Evolutionary conservation across 805 yeast species (phyloP), one percentile per base, ranked within the genome.

Genomic region (Metschnikowia rubicola): DNA sequence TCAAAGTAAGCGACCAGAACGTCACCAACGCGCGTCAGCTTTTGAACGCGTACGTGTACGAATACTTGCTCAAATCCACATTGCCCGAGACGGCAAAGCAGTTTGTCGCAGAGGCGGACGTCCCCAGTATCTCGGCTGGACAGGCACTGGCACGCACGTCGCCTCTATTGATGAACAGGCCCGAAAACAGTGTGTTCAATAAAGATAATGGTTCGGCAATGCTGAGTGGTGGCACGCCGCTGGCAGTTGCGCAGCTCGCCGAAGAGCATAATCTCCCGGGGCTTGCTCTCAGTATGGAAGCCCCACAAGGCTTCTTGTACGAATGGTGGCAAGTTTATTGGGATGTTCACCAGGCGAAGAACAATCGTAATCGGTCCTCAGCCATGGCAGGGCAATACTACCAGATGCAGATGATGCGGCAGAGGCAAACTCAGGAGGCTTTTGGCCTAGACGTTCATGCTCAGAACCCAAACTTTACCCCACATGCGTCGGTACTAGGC

Each of bases 251-350:
- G 35, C 71, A 64, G 41, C 59, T 66, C 39, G 63, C 61, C 39
- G 70, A 64, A 52, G 73, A 70, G 8, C 63, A 68, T 46, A 78
- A 74, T 41, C 61, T 81, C 8, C 81, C 85, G 1, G 70, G 71
- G 12, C 61, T 80, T 32, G 67, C 71, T 19, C 74, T 83, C 59
- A 71, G 81, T 10, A 79, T 86, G 77, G 94, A 89, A 60, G 85
- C 95, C 2, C 94, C 95, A 0, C 88, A 84, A 57, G 94, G 96
- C 7, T 90, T 88, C 59, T 68, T 90, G 21, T 84, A 80, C 59
- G 97, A 91, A 64, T 90, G 97, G 97, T 90, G 97, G 97, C 89
- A 83, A 71, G 82, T 91, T 13, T 91, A 90, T 63, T 91, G 97
- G 97, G 97, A 90, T 62, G 83, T 89, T 29, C 88, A 85, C 66